phyloP scores from a whole-genome alignment of 257 asterid genomes.

The Salvia hispanica region DNA sequence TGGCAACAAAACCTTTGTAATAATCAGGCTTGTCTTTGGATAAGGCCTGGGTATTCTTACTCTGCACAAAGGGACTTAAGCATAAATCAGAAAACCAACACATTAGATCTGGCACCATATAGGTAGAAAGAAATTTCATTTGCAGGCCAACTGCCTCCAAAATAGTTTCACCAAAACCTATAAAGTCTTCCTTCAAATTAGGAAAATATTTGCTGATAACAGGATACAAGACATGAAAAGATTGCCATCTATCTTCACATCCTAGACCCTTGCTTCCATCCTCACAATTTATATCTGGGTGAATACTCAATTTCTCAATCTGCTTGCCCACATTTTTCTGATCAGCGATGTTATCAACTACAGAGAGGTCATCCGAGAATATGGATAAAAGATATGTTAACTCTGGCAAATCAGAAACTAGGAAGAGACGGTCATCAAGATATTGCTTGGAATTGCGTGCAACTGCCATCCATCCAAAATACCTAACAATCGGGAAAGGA shows the following conservation, averaged over 20 bases:
- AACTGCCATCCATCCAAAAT: conserved; percentile 95
- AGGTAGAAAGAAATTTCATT: conserved; percentile 74
- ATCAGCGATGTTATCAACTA: conserved; percentile 49
- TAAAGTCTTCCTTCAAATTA: conserved; percentile 73
- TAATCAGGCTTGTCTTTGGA: conserved; percentile 42
- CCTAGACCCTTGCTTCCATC: conserved; percentile 41
- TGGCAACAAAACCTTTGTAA: conserved; percentile 82
- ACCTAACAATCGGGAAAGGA: conserved; percentile 75
- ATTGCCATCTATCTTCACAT: conserved; percentile 49
- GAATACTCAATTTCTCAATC: conserved; percentile 42
- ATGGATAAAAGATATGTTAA: conserved; percentile 66
- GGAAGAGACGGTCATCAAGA: conserved; percentile 82
- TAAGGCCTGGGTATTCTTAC: conserved; percentile 41
- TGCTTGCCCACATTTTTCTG: conserved; percentile 45
- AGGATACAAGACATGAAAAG: conserved; percentile 68
- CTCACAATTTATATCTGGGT: conserved; percentile 34
- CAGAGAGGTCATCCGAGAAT: conserved; percentile 87
- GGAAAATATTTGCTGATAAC: conserved; percentile 79
- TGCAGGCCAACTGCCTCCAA: conserved; percentile 95
- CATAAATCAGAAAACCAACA: conserved; percentile 94
- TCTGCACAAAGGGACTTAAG: conserved; percentile 74
- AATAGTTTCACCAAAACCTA: conserved; percentile 80
- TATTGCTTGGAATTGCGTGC: conserved; percentile 84
- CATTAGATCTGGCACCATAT: conserved; percentile 76
- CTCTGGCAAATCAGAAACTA: conserved; percentile 79